Conservation (phyloP, 2,329 filamentous ascomycete genomes). For the Colletotrichum simmondsii region DNA sequence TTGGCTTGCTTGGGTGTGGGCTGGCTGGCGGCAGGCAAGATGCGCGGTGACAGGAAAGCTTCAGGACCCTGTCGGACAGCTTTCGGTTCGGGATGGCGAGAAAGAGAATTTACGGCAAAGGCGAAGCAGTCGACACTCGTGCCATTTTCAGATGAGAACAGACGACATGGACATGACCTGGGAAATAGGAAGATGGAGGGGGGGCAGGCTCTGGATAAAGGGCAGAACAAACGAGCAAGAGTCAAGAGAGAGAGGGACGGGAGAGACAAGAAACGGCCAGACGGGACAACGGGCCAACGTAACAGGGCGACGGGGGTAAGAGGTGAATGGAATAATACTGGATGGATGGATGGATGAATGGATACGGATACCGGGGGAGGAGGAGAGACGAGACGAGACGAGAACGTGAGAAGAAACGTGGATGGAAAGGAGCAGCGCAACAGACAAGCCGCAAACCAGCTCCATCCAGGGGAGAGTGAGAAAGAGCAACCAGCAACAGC, state of each 20-base stretch:
- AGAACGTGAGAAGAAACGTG: neutral
- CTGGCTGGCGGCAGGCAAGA: neutral
- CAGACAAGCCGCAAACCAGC: too few species aligned
- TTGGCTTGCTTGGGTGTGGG: neutral
- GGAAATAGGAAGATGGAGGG: constrained; percentile 10
- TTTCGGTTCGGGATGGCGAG: constrained; percentile 11
- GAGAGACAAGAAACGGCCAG: neutral
- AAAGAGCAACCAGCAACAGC: neutral
- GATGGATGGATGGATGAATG: too few species aligned
- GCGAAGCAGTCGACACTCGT: constrained; percentile 16
- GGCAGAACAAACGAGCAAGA: neutral
- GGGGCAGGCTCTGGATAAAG: neutral
- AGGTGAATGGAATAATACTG: too few species aligned
- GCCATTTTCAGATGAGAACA: constrained; percentile 31
- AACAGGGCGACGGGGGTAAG: too few species aligned
- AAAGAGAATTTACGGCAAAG: neutral
- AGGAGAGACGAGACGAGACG: neutral
- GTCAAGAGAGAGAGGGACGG: neutral
- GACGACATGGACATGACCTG: constrained; percentile 6
- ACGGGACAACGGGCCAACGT: neutral
- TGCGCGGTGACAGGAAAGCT: constrained; percentile 11
- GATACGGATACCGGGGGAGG: too few species aligned
- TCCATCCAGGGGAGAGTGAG: too few species aligned
- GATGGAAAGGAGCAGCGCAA: neutral
- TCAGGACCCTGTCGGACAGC: constrained; percentile 17